Evolutionary conservation across 352 stramenopile species (phyloP), one percentile per base, ranked within the genome.

Genomic region (Phytophthora tentaculata): DNA sequence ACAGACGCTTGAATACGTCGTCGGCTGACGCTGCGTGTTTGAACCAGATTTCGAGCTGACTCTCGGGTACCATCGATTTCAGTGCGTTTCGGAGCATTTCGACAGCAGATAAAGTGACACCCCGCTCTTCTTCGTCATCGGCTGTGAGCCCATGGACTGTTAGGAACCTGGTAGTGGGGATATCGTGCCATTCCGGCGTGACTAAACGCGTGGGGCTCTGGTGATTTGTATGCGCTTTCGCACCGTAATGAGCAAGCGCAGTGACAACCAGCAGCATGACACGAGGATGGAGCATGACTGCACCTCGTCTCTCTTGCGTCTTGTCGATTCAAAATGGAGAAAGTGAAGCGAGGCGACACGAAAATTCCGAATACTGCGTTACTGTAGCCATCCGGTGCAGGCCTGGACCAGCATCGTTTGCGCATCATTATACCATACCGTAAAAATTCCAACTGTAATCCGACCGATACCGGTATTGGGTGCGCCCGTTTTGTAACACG

Each of bases 101-200:
- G 16, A 56, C 22, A 6, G 13, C 37, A 19, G 60, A 37, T 19
- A 20, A 35, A 37, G 13, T 61, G 28, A 55, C 10, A 19, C 29
- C n/a, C 7, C 12, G 7, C 54, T 58, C 43, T n/a, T 61, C 61
- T 45, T 61, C 60, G 12, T 66, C 12, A 39, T 39, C 32, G 32
- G 32, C 14, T 12, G 32, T 39, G 32, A 39, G 7, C 10, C 12
- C 1, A 39, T 39, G 32, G 28, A 32, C n/a, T n/a, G 7, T 16
- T 39, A 16, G 14, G 39, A 45, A 14, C 9, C 35, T 43, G 0
- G 12, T 5, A 13, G 35, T 43, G 10, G 28, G 28, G 39, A 45
- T 10, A 12, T 45, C 39, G 6, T 20, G 13, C 39, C 16, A 45
- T 22, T 16, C 39, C 4, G 17, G 7, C 39, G 17, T 9, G 14